phyloP scores from a whole-genome alignment of 441 rosid species.

The Viola pubescens region DNA sequence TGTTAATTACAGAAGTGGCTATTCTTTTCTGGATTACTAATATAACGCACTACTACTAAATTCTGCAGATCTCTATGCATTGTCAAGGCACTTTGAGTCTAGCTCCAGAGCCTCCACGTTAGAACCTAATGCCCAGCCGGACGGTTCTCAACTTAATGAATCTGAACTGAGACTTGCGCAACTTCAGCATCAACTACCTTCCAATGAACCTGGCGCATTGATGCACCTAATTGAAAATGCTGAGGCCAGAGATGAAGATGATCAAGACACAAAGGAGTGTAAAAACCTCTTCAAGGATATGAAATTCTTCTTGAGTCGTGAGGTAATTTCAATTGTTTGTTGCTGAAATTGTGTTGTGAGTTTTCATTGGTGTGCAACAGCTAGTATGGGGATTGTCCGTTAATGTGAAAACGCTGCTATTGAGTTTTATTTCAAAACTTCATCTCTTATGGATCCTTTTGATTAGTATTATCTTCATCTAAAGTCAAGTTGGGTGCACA shows the following conservation, averaged over 20 bases:
- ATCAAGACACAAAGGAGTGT: conserved; percentile 65
- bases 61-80: conserved; percentile 75
- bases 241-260: conserved; percentile 54
- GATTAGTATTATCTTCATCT: too few relatives aligned
- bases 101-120: conserved; percentile 35
- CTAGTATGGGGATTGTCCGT: neutral
- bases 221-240: conserved; percentile 75
- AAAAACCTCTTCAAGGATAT: conserved; percentile 55
- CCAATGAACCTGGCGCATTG: conserved; percentile 82
- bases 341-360: neutral
- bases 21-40: neutral
- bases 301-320: conserved; percentile 81
- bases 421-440: too few relatives aligned
- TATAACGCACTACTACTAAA: neutral
- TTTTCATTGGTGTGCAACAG: neutral
- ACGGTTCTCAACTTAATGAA: conserved; percentile 33
- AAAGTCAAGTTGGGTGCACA: neutral
- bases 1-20: neutral
- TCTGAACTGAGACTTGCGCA: conserved; percentile 87
- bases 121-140: conserved; percentile 28
- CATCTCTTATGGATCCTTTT: too few relatives aligned
- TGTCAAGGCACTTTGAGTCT: conserved; percentile 64
- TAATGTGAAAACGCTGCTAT: too few relatives aligned
- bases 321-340: conserved; percentile 40
- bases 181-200: conserved; percentile 85